Base-by-base conservation (phyloP, 768 basidiomycete species). In the Panaeolus cyanescens region DNA sequence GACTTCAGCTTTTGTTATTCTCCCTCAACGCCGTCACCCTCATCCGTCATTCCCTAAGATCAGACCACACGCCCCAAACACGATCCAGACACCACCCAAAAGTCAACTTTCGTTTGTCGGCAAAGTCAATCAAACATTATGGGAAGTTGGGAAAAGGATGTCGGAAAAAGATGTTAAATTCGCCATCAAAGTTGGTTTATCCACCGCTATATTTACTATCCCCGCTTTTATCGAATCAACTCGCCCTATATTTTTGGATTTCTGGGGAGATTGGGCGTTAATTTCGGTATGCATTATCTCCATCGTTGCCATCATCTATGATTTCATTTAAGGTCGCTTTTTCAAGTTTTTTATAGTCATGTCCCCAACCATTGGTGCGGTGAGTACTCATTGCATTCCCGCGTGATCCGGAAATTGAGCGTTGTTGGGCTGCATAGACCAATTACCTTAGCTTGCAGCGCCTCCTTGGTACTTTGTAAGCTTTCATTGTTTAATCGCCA, bases 181-280 rank as follows among this genome's bases (percentile, higher is more conserved):
- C 71, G 90, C 93, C 0, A 79, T 96, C 75, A 96, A 96, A 73
- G 89, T 87, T 8, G 94, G 90, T 17, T 85, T 92, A 77, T 90
- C 91, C 1, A 87, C 87, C 50, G 90, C 92, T 0, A 74, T 96
- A 19, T 78, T 99, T 3, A 89, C 95, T 0, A 82, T 90, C 0
- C 95, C 96, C 3, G 95, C 96, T 0, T 97, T 96, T 74, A 87
- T 92, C 61, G 90, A 92, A 56, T 64, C 73, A 17, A 95, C 92
- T 1, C 80, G 95, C 30, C 89, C 87, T 2, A 72, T 86, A 4
- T 98, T 96, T 68, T 78, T 92, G 39, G 84, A 88, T 54, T 95
- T 90, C 66, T 84, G 88, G 68, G 96, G 95, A 32, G 95, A 98
- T 75, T 99, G 96, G 96, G 94, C 94, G 0, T 77, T 99, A 69